Base-by-base conservation (phyloP, 495 filamentous ascomycete genomes). In the Stereocaulon alpinum region DNA sequence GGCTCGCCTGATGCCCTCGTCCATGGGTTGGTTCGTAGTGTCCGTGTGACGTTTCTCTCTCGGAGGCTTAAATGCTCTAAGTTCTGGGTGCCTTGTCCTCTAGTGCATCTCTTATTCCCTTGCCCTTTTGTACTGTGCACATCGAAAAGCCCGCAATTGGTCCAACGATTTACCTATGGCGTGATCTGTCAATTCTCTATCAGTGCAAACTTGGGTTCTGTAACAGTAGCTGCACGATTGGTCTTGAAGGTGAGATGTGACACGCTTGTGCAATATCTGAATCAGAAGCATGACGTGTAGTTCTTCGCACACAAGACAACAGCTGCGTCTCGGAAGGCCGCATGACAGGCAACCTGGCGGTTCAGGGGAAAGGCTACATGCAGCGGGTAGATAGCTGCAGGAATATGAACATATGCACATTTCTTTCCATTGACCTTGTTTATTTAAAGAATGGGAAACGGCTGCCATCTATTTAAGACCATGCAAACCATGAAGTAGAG, bases 341-440 rank as follows among this genome's bases (percentile, higher is more conserved):
- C 49, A 52, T 29, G 30, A 29, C n/a, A 52, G 49, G 34, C 30
- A 52, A 52, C 29, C 29, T 37, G 49, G 47, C 24, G 47, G 32
- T 29, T 24, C 32, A 50, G 6, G 30, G 49, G 29, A 37, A 29
- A 52, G 49, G 29, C 18, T 34, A 52, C 29, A 32, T 52, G 49
- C 49, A 52, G 49, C 49, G 49, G 49, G 49, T 52, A 52, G 49
- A 52, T 52, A 52, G 49, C 49, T 52, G 30, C 30, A 11, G 29
- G 18, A 52, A 32, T 20, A 17, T 20, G 30, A 32, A 52, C 24
- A 37, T 6, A 34, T 52, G 27, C 29, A 52, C 20, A 9, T 47
- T 22, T 47, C 24, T 52, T 52, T 5, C 49, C 34, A 18, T 52
- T 52, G 20, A 34, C 34, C 17, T 30, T 52, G 15, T 10, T 29